Evolutionary conservation across 345 rosid species (phyloP).

Genomic region (Populus tremula): DNA sequence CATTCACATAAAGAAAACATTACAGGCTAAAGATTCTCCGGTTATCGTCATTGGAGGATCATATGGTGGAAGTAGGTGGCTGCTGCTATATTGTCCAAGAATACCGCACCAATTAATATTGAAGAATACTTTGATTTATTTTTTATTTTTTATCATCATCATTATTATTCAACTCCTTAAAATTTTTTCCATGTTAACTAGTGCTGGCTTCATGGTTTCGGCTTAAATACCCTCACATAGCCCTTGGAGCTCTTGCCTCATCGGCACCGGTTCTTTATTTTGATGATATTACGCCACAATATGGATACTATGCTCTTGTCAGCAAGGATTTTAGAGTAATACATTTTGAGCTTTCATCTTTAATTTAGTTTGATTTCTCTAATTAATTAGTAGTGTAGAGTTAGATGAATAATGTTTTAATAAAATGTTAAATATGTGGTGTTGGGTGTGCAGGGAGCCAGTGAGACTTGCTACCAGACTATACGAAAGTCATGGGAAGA

Average conservation of each 20-base stretch:
- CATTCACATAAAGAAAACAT: slow-evolving; percentile 38
- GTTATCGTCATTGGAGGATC: slow-evolving; percentile 70
- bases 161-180: neutral
- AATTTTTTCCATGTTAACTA: neutral
- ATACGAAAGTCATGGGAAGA: slow-evolving; percentile 53
- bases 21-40: slow-evolving; percentile 42
- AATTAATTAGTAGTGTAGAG: neutral
- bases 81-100: neutral
- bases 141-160: neutral
- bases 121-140: neutral
- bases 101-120: neutral
- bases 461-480: slow-evolving; percentile 50
- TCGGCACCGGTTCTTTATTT: slow-evolving; percentile 56
- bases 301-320: slow-evolving; percentile 33
- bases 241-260: slow-evolving; percentile 54
- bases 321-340: slow-evolving; percentile 31
- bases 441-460: slow-evolving; percentile 40
- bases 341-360: neutral
- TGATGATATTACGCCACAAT: slow-evolving; percentile 30
- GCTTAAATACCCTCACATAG: slow-evolving; percentile 52
- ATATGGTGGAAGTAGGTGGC: slow-evolving; percentile 65
- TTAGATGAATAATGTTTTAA: neutral
- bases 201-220: slow-evolving; percentile 59
- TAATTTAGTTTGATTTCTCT: neutral
- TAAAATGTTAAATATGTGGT: neutral